Evolutionary conservation across 108 stramenopile genomes (phyloP).

Genomic region (Cyclotella kingstonii): DNA sequence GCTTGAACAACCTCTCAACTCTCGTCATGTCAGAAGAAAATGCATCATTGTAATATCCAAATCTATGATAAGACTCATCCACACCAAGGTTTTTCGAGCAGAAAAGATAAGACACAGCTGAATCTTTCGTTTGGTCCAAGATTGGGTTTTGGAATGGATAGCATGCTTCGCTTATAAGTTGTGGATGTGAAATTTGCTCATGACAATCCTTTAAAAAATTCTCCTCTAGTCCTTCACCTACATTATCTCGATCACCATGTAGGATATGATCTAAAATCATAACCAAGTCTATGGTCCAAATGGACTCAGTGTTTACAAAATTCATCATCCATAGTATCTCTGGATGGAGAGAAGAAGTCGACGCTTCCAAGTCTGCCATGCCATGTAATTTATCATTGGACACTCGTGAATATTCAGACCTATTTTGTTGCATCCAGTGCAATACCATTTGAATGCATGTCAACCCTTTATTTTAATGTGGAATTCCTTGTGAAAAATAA

Average conservation of each 20-base stretch:
- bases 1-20: constrained; percentile 39
- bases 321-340: constrained; percentile 35
- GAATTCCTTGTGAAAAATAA: background rate
- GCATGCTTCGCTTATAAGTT: no score
- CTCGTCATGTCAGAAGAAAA: constrained; percentile 59
- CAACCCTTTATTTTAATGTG: constrained; percentile 16
- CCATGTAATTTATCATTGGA: background rate
- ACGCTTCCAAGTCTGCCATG: background rate
- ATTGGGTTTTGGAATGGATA: background rate
- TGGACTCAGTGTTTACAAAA: constrained; percentile 54
- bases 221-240: background rate
- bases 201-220: background rate
- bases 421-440: constrained; percentile 35
- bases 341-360: no score
- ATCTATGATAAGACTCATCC: constrained; percentile 43
- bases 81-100: constrained; percentile 51
- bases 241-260: background rate
- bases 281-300: constrained; percentile 82
- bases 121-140: background rate
- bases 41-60: constrained; percentile 60
- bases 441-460: constrained; percentile 63
- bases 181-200: background rate
- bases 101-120: constrained; percentile 30
- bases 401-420: background rate
- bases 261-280: constrained; percentile 44